Evolutionary conservation across 257 asterid species (phyloP).

Genomic region (Ehretia macrophylla): DNA sequence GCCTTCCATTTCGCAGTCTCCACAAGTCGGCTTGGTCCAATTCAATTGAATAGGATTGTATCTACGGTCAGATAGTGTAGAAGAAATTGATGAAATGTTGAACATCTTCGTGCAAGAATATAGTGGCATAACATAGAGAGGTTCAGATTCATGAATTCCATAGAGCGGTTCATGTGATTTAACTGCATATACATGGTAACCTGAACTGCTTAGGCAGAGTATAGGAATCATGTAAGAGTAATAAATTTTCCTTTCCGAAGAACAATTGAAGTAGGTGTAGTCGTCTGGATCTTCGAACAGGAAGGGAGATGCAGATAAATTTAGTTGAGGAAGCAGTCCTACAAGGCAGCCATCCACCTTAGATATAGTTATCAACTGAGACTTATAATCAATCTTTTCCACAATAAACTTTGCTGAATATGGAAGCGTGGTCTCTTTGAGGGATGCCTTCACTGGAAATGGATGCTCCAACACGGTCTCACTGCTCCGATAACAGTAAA

Average conservation of each 20-base stretch:
- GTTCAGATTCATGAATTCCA: no score
- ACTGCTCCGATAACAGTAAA: background rate
- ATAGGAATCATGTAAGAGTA: background rate
- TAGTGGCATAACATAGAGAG: background rate
- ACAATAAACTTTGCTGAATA: background rate
- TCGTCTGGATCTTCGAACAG: background rate
- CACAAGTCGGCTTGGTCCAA: background rate
- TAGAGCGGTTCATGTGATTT: no score
- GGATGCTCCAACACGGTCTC: slow-evolving; percentile 9
- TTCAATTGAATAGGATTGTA: background rate
- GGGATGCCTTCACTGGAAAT: slow-evolving; percentile 6
- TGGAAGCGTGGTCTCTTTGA: slow-evolving; percentile 4
- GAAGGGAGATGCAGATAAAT: slow-evolving; percentile 2
- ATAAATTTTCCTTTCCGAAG: background rate
- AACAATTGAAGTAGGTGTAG: background rate
- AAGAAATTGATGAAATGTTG: background rate
- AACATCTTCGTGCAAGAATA: background rate
- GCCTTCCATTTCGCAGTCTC: background rate
- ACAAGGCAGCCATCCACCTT: background rate
- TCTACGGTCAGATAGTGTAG: no score
- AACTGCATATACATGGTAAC: background rate
- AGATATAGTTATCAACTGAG: background rate
- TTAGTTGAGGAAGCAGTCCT: background rate
- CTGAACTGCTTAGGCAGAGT: background rate
- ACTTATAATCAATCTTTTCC: background rate